phyloP scores from a whole-genome alignment of 169 alveolate species.

The Plasmodium berghei region DNA sequence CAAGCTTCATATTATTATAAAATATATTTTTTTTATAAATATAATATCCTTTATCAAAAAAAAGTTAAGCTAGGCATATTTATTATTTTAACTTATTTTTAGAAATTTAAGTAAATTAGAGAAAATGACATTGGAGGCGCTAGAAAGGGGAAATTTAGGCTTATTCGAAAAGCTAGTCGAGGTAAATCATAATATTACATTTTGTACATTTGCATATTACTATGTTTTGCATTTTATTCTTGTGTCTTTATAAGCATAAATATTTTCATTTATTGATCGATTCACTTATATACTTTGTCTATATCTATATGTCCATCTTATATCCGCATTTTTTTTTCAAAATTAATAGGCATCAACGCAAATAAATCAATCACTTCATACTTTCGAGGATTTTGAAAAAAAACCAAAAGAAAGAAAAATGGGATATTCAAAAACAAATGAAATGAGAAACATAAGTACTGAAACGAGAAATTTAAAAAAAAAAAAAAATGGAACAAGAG shows the following conservation, averaged over 20 bases:
- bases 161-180: conserved; percentile 61
- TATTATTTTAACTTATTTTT: not conserved
- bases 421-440: not conserved
- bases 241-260: not conserved
- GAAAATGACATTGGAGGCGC: conserved; percentile 60
- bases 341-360: conserved; percentile 45
- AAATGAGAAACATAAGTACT: not conserved
- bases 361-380: conserved; percentile 23
- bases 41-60: too few relatives aligned
- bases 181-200: conserved; percentile 15
- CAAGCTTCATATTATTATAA: not conserved
- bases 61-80: not conserved
- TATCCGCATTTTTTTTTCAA: not conserved
- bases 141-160: conserved; percentile 51
- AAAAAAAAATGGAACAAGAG: conserved; percentile 15
- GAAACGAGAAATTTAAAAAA: conserved; percentile 1
- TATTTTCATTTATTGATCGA: not conserved
- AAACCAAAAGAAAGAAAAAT: conserved; percentile 9
- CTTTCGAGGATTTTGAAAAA: conserved; percentile 46
- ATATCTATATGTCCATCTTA: not conserved
- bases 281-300: not conserved
- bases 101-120: conserved; percentile 52
- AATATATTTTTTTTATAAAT: too few relatives aligned
- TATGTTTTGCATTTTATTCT: not conserved
- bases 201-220: not conserved